These are phyloP conservation scores for Pythium biforme DNA, from an alignment of 352 stramenopile genomes.

Conservation along the genomic window DNA sequence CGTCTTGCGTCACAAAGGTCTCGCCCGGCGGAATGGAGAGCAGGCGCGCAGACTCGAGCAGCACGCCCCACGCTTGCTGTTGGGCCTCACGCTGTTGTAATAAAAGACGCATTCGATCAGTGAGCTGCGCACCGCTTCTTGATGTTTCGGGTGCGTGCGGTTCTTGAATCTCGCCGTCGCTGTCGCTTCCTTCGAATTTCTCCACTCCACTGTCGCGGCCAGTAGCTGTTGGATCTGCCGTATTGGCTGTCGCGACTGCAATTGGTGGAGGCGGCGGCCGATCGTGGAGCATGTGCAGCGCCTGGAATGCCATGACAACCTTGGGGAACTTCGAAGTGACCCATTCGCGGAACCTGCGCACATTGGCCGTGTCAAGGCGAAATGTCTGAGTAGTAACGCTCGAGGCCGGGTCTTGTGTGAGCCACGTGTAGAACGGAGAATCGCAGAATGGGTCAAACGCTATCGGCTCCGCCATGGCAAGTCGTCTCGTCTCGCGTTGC, in stretches of 20 bases:
- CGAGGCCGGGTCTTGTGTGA: conserved; percentile 28
- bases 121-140: not conserved
- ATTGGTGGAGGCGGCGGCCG: not conserved
- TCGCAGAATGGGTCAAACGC: conserved; percentile 47
- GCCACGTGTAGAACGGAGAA: conserved; percentile 31
- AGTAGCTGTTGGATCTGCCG: not conserved
- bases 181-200: not conserved
- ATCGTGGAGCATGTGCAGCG: conserved; percentile 21
- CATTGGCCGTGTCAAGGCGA: conserved; percentile 24
- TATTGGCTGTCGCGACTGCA: not conserved
- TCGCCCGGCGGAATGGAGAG: conserved; percentile 20
- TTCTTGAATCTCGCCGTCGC: not conserved
- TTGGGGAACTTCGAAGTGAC: conserved; percentile 33
- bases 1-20: conserved; percentile 30
- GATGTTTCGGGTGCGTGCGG: not conserved
- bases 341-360: conserved; percentile 35
- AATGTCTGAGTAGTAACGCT: conserved; percentile 7
- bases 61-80: conserved; percentile 1
- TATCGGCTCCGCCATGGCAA: conserved; percentile 23
- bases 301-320: conserved; percentile 17
- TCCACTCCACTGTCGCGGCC: not conserved
- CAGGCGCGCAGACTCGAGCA: conserved; percentile 25
- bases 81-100: conserved; percentile 6
- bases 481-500: not conserved
- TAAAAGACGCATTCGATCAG: not conserved